Base-by-base conservation (phyloP, 805 yeast species). In the Clavispora fructus region DNA sequence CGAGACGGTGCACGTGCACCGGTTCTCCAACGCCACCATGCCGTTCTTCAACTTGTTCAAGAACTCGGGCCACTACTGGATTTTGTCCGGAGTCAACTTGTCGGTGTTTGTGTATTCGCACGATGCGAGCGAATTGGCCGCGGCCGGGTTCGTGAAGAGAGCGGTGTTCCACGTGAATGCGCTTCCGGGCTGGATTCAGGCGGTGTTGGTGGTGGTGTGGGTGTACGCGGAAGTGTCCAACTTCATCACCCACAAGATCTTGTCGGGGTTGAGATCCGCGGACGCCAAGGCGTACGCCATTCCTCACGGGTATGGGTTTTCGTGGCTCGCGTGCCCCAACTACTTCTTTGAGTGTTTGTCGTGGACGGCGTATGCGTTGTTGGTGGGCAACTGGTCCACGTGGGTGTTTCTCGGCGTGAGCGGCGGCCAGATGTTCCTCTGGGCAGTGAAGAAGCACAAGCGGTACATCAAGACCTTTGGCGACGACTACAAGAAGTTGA, bases 41-140 rank as follows among this genome's bases (percentile, higher is more conserved):
- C 99, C 99, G 4, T 58, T 86, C 38, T 78, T 80, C 63, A 87
- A 89, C 66, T 68, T 94, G 48, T 87, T 92, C 76, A 89, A 91
- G 69, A 94, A 94, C 71, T 83, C 90, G 35, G 73, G 78, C 54
- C 97, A 94, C 65, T 94, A 94, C 69, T 92, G 97, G 97, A 64
- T 87, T n/a, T 71, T 92, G 54, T 85, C 90, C 45, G 97, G 98
- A 63, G 74, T 63, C 26, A 53, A 61, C 49, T 65, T 80, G 49
- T 77, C 82, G 4, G 68, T 67, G 51, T 81, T 78, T 53, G 63
- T 74, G 26, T 80, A 79, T 55, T 41, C 68, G 54, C 53, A 52
- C 13, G 46, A 51, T 35, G 43, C 42, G 23, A 43, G 52, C 16
- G 35, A 48, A 23, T 45, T 51, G 46, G 31, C 38, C 44, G 49